Evolutionary conservation across 495 filamentous ascomycete genomes (phyloP).

Genomic region (Penicillium taxi): DNA sequence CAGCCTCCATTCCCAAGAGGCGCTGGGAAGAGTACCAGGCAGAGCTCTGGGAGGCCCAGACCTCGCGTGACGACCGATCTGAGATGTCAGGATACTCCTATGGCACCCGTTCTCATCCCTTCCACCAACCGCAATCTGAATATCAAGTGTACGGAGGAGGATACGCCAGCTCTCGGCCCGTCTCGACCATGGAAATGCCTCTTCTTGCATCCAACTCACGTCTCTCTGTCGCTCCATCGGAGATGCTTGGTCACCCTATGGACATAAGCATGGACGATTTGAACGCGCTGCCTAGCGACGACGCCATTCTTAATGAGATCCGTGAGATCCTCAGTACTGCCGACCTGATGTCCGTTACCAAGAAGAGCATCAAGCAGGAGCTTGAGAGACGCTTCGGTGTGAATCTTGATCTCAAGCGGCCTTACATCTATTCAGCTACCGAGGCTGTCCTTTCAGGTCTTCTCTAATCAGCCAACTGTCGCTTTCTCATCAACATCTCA

Average conservation of each 20-base stretch:
- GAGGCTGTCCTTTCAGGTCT: slow-evolving; percentile 67
- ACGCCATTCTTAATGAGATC: slow-evolving; percentile 87
- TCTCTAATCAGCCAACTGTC: slow-evolving; percentile 33
- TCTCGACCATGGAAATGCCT: slow-evolving; percentile 62
- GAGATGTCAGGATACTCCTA: slow-evolving; percentile 88
- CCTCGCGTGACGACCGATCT: slow-evolving; percentile 76
- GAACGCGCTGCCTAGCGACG: slow-evolving; percentile 69
- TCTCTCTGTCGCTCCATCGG: slow-evolving; percentile 73
- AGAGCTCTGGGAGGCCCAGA: slow-evolving; percentile 88
- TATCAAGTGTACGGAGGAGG: slow-evolving; percentile 34
- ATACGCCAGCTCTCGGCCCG: slow-evolving; percentile 51
- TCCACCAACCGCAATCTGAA: slow-evolving; percentile 34
- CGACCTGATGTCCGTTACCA: slow-evolving; percentile 95
- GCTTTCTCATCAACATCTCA: neutral
- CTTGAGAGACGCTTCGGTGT: slow-evolving; percentile 83
- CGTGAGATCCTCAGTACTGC: slow-evolving; percentile 82
- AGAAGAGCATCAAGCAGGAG: slow-evolving; percentile 95
- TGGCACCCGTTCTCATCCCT: slow-evolving; percentile 70
- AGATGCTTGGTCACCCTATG: slow-evolving; percentile 55
- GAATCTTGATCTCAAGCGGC: slow-evolving; percentile 66
- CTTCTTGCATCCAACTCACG: slow-evolving; percentile 47
- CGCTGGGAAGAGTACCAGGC: slow-evolving; percentile 98
- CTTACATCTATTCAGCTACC: slow-evolving; percentile 88
- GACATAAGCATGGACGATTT: slow-evolving; percentile 67
- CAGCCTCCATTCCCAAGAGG: slow-evolving; percentile 85